Percentiles rank a stretch among this genome's conserved stretches.
Evolutionary conservation across 2,329 filamentous ascomycete species (phyloP).

Genomic region (Rutstroemia sp.): DNA sequence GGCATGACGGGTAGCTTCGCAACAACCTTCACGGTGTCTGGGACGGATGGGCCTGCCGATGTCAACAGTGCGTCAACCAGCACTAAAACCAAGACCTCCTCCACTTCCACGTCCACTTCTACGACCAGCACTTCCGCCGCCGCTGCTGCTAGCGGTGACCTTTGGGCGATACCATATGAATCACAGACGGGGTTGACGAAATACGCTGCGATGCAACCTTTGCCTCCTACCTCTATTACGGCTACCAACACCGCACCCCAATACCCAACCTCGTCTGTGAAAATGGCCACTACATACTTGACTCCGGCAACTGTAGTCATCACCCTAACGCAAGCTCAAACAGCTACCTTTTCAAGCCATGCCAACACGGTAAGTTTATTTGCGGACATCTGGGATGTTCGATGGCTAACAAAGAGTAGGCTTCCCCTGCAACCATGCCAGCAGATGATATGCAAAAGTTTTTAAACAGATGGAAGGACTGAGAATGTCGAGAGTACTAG

Average conservation of each 20-base stretch:
- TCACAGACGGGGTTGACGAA: slow-evolving; percentile 31
- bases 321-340: slow-evolving; percentile 31
- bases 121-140: slow-evolving; percentile 3
- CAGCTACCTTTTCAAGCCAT: slow-evolving; percentile 29
- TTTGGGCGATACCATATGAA: slow-evolving; percentile 28
- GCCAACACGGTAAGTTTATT: slow-evolving; percentile 30
- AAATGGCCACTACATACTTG: slow-evolving; percentile 29
- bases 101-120: background rate
- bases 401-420: slow-evolving; percentile 19
- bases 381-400: background rate
- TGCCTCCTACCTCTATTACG: slow-evolving; percentile 32
- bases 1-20: slow-evolving; percentile 55
- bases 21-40: slow-evolving; percentile 30
- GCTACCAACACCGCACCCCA: slow-evolving; percentile 31
- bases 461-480: slow-evolving; percentile 34
- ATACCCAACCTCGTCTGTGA: slow-evolving; percentile 31
- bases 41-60: slow-evolving; percentile 31
- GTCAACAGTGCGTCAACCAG: slow-evolving; percentile 16
- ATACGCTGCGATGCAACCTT: slow-evolving; percentile 35
- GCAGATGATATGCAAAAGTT: slow-evolving; percentile 31
- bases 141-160: slow-evolving; percentile 13
- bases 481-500: background rate
- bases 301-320: slow-evolving; percentile 26
- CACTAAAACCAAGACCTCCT: background rate
- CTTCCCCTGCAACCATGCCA: slow-evolving; percentile 26